Conservation (phyloP, 305 asterid species). For the Lippia alba region DNA sequence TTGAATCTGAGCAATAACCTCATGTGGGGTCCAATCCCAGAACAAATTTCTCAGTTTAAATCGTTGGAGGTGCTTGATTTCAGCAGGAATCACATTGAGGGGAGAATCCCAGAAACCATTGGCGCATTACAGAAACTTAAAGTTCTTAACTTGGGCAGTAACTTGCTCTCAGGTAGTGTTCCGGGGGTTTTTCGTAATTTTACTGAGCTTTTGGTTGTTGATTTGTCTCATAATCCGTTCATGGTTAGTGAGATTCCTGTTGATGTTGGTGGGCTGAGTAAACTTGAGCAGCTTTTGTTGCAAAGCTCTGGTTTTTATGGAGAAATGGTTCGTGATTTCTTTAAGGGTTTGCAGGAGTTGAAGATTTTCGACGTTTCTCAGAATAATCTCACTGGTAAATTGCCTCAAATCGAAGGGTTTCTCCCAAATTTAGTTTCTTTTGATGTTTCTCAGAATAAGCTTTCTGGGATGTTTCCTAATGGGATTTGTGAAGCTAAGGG, state of each 20-base stretch:
- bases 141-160: slow-evolving; percentile 69
- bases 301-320: slow-evolving; percentile 81
- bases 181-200: slow-evolving; percentile 65
- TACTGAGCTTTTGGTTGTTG: slow-evolving; percentile 70
- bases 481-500: slow-evolving; percentile 67
- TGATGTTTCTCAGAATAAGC: slow-evolving; percentile 80
- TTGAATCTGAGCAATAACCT: slow-evolving; percentile 76
- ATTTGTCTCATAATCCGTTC: slow-evolving; percentile 78
- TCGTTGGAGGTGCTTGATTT: slow-evolving; percentile 63
- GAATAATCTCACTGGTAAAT: slow-evolving; percentile 67
- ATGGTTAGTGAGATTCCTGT: slow-evolving; percentile 70
- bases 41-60: slow-evolving; percentile 66
- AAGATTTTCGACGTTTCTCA: slow-evolving; percentile 64
- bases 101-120: slow-evolving; percentile 70
- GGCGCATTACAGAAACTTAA: slow-evolving; percentile 60
- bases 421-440: slow-evolving; percentile 74
- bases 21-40: slow-evolving; percentile 85
- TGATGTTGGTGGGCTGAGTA: slow-evolving; percentile 55
- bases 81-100: slow-evolving; percentile 76
- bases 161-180: slow-evolving; percentile 73
- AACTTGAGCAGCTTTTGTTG: slow-evolving; percentile 64
- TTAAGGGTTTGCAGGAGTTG: slow-evolving; percentile 63
- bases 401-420: slow-evolving; percentile 52
- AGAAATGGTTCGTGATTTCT: slow-evolving; percentile 53
- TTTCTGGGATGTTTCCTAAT: slow-evolving; percentile 70